These are phyloP conservation scores for Elongisporangium prolatum DNA, from an alignment of 352 stramenopile species.

Conservation along the genomic window DNA sequence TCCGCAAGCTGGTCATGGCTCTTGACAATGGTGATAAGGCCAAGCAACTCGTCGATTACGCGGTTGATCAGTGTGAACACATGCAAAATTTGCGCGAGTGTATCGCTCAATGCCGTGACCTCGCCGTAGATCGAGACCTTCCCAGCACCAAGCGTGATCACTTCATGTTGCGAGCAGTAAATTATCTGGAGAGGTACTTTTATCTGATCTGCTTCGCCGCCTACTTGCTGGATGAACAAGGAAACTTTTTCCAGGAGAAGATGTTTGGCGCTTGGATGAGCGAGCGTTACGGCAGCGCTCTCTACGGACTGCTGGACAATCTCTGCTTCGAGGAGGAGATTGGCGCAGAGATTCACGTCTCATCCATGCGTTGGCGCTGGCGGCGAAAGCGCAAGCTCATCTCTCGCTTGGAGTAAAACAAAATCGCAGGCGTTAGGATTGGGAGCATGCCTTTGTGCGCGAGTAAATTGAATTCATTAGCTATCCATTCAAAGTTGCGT, in stretches of 20 bases:
- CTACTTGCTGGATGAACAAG: constrained; percentile 74
- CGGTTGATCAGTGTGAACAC: constrained; percentile 76
- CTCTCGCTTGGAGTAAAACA: constrained; percentile 63
- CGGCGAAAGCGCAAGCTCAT: constrained; percentile 82
- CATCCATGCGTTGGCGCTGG: constrained; percentile 88
- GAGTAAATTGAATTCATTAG: neutral
- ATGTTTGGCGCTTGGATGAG: constrained; percentile 87
- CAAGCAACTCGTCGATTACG: constrained; percentile 68
- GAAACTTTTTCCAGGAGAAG: constrained; percentile 37
- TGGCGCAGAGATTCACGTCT: constrained; percentile 68
- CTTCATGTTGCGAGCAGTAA: constrained; percentile 82
- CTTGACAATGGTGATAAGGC: constrained; percentile 64
- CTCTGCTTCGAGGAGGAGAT: constrained; percentile 83
- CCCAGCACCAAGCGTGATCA: constrained; percentile 63
- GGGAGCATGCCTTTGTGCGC: neutral
- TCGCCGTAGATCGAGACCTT: constrained; percentile 70
- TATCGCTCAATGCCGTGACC: constrained; percentile 72
- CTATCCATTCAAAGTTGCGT: neutral
- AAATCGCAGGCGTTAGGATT: neutral
- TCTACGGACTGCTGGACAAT: constrained; percentile 85
- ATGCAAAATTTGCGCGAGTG: constrained; percentile 84
- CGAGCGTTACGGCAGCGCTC: constrained; percentile 66
- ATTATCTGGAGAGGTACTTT: constrained; percentile 88
- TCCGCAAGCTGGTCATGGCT: constrained; percentile 60
- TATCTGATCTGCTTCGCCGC: constrained; percentile 88